Evolutionary conservation across 257 asterid genomes (phyloP).

Genomic region (Solanum sitiens): DNA sequence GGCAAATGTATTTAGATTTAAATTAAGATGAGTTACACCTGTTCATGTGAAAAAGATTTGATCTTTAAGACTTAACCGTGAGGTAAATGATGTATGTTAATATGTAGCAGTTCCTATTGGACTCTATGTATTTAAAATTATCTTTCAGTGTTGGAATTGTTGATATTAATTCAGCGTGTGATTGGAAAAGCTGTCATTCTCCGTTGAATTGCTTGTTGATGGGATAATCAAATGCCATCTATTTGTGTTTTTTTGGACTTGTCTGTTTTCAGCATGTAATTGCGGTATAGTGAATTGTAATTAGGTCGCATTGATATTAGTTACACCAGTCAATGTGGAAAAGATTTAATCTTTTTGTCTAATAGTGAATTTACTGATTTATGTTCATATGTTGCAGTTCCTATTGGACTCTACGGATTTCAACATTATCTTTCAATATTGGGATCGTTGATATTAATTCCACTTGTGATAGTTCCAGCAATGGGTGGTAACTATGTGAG

Average conservation of each 20-base stretch:
- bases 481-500: conserved; percentile 99
- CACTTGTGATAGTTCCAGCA: conserved; percentile 97
- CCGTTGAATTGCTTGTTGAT: neutral
- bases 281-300: neutral
- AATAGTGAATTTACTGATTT: neutral
- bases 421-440: conserved; percentile 88
- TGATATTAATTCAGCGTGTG: conserved; percentile 82
- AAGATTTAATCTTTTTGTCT: neutral
- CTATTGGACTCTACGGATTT: conserved; percentile 85
- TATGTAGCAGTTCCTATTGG: conserved; percentile 80
- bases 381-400: conserved; percentile 54
- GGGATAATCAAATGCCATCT: neutral
- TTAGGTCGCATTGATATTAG: neutral
- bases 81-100: neutral
- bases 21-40: neutral
- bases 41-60: neutral
- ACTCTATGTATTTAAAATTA: conserved; percentile 71
- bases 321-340: neutral
- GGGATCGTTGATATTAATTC: conserved; percentile 91
- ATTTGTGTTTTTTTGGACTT: neutral
- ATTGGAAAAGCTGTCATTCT: conserved; percentile 11
- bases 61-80: neutral
- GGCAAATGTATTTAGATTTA: neutral
- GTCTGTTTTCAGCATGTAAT: neutral
- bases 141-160: conserved; percentile 76